phyloP scores from a whole-genome alignment of 2,329 filamentous ascomycete genomes.

The Xylariaceae sp. region DNA sequence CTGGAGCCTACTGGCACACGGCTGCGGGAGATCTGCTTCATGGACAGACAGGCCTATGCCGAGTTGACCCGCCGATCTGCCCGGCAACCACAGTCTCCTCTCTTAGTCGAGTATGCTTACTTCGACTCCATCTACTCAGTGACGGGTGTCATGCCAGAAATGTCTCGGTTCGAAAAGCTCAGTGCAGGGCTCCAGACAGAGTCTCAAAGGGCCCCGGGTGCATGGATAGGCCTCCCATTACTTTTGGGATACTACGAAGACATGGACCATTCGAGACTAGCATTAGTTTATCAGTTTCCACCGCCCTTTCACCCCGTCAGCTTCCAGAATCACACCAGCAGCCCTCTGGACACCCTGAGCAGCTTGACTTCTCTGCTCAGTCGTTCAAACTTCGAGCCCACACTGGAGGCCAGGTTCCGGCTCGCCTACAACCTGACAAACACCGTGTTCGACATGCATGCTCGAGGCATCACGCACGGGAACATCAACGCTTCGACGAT shows the following conservation, averaged over 20 bases:
- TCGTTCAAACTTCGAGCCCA: constrained; percentile 49
- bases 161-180: constrained; percentile 57
- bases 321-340: constrained; percentile 43
- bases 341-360: constrained; percentile 42
- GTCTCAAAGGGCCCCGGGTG: constrained; percentile 41
- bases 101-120: constrained; percentile 65
- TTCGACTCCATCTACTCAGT: constrained; percentile 56
- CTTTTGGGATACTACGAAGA: constrained; percentile 70
- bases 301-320: constrained; percentile 53
- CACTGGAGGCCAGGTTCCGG: constrained; percentile 68
- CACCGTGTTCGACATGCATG: constrained; percentile 67
- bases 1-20: constrained; percentile 20
- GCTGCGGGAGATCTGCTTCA: constrained; percentile 41
- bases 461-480: constrained; percentile 61
- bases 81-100: constrained; percentile 41
- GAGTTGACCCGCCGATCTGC: constrained; percentile 37
- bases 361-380: constrained; percentile 48
- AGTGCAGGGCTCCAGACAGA: constrained; percentile 50
- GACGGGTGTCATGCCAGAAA: constrained; percentile 56
- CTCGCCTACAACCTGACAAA: constrained; percentile 65
- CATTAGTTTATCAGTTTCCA: constrained; percentile 68
- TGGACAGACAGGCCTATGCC: constrained; percentile 44
- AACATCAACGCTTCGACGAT: constrained; percentile 62
- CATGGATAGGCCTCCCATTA: constrained; percentile 55
- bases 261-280: constrained; percentile 59